Conservation (phyloP, 345 rosid genomes). For the Stellera chamaejasme region DNA sequence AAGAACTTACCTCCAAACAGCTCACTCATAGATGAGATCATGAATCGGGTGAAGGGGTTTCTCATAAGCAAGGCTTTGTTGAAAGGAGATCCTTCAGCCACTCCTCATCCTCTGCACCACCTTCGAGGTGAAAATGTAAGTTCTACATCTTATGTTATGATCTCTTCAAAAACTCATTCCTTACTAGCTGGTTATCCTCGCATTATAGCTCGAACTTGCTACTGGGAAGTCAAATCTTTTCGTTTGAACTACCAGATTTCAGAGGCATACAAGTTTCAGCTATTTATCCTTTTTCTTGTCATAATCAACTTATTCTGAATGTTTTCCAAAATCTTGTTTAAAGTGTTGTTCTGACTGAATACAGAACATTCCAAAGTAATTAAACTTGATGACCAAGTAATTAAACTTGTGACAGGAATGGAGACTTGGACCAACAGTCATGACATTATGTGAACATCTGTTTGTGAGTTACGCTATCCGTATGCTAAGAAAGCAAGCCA, state of each 20-base stretch:
- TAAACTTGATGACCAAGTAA: neutral
- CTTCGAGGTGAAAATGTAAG: slow-evolving; percentile 66
- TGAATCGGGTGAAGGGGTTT: slow-evolving; percentile 83
- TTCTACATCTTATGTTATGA: neutral
- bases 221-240: neutral
- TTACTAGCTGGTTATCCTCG: neutral
- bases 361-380: neutral
- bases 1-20: slow-evolving; percentile 93
- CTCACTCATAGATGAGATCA: slow-evolving; percentile 74
- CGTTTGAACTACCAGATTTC: too few species aligned
- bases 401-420: slow-evolving; percentile 50
- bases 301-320: neutral
- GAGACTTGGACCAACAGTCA: slow-evolving; percentile 73
- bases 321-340: too few species aligned
- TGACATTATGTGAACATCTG: slow-evolving; percentile 81
- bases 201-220: neutral
- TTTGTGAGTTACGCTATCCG: slow-evolving; percentile 88
- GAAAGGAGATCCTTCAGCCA: slow-evolving; percentile 70
- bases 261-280: too few species aligned
- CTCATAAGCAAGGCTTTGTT: slow-evolving; percentile 79
- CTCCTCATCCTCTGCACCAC: slow-evolving; percentile 58
- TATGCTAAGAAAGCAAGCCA: slow-evolving; percentile 48
- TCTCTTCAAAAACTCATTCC: neutral
- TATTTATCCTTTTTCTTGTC: neutral
- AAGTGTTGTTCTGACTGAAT: neutral